Conservation (phyloP, 352 stramenopile species). For the Phytophthora quininea region DNA sequence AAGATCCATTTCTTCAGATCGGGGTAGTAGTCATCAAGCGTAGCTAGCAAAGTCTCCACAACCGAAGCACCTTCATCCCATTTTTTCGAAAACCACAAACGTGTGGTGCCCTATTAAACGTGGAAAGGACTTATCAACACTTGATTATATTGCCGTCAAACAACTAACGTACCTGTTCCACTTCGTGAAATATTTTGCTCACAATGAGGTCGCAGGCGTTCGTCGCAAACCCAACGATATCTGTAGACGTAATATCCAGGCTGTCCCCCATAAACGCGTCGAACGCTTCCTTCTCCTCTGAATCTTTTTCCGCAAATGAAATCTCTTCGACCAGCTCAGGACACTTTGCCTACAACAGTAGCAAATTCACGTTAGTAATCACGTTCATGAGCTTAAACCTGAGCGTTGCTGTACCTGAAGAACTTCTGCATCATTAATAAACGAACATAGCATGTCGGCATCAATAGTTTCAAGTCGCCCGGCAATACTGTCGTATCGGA, state of each 20-base stretch:
- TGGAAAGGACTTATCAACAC: not conserved
- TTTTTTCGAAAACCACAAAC: slow-evolving; percentile 82
- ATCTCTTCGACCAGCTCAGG: slow-evolving; percentile 84
- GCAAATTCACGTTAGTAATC: slow-evolving; percentile 1
- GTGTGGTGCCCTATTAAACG: slow-evolving; percentile 59
- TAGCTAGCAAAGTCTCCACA: slow-evolving; percentile 76
- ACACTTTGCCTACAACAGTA: slow-evolving; percentile 63
- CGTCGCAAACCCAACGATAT: slow-evolving; percentile 80
- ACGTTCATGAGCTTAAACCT: no score
- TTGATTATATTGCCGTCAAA: not conserved
- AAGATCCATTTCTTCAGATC: slow-evolving; percentile 82
- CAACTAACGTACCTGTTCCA: slow-evolving; percentile 58
- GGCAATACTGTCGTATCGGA: slow-evolving; percentile 64
- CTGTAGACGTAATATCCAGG: slow-evolving; percentile 76
- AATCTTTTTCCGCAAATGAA: slow-evolving; percentile 75
- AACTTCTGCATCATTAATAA: slow-evolving; percentile 87
- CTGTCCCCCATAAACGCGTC: slow-evolving; percentile 77
- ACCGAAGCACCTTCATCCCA: slow-evolving; percentile 82
- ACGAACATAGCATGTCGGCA: slow-evolving; percentile 81
- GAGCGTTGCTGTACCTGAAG: slow-evolving; percentile 50
- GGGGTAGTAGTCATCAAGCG: slow-evolving; percentile 77
- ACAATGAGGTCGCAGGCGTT: slow-evolving; percentile 70
- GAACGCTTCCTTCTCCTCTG: slow-evolving; percentile 79
- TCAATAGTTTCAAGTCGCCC: slow-evolving; percentile 52
- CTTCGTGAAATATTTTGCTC: slow-evolving; percentile 80